These are phyloP conservation scores for Yueomyces sinensis DNA, from an alignment of 805 yeast genomes.

Conservation along the genomic window DNA sequence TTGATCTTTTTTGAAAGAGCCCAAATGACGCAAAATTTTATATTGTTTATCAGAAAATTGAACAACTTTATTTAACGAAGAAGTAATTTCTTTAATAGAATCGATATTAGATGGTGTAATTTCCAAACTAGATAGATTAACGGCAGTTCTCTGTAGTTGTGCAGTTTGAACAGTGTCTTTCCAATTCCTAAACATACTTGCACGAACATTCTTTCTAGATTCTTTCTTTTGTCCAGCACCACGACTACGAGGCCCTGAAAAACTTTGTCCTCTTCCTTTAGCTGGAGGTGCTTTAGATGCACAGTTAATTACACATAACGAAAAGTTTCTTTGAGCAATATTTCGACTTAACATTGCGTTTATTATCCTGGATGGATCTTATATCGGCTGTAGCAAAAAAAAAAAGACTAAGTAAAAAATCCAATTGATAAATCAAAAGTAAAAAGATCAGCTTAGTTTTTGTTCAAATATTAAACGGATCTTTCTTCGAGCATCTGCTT, in stretches of 20 bases:
- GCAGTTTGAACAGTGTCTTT: slow-evolving; percentile 21
- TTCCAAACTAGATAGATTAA: slow-evolving; percentile 7
- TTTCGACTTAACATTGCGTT: neutral
- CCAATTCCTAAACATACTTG: slow-evolving; percentile 24
- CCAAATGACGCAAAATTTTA: slow-evolving; percentile 35
- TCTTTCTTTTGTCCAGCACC: slow-evolving; percentile 8
- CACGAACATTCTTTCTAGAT: slow-evolving; percentile 16
- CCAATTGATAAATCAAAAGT: too few relatives aligned
- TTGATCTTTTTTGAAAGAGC: slow-evolving; percentile 57
- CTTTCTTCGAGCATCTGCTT: too few relatives aligned
- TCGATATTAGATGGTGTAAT: neutral
- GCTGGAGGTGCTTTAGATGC: slow-evolving; percentile 12
- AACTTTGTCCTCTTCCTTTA: slow-evolving; percentile 20
- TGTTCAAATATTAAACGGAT: too few relatives aligned
- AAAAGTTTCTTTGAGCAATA: neutral
- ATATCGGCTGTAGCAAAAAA: too few relatives aligned
- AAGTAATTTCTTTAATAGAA: neutral
- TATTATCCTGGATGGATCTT: too few relatives aligned
- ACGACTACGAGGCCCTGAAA: slow-evolving; percentile 11
- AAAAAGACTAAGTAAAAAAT: too few relatives aligned
- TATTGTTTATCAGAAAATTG: slow-evolving; percentile 31
- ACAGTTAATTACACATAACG: too few relatives aligned
- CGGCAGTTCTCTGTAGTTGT: slow-evolving; percentile 20
- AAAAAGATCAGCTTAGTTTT: too few relatives aligned
- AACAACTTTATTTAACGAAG: slow-evolving; percentile 20